Conservation (phyloP, 2,329 filamentous ascomycete genomes). For the Pseudogymnoascus sp. region DNA sequence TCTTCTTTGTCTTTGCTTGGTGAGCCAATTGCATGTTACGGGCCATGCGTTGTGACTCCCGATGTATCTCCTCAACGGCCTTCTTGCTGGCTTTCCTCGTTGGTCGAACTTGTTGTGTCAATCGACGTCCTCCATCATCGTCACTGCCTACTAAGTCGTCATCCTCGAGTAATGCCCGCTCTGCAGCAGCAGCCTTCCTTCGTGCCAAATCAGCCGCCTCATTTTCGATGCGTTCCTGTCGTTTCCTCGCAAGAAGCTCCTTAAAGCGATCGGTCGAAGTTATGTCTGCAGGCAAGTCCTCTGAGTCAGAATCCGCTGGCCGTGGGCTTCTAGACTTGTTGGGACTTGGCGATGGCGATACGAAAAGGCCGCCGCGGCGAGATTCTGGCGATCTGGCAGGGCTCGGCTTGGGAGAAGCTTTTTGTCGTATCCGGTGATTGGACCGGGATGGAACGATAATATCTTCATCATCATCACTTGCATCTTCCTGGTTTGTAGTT, state of each 20-base stretch:
- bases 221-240: conserved; percentile 58
- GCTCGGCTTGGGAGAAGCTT: conserved; percentile 39
- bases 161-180: conserved; percentile 43
- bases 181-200: conserved; percentile 31
- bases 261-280: conserved; percentile 45
- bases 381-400: conserved; percentile 15
- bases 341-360: conserved; percentile 10
- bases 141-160: conserved; percentile 52
- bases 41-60: conserved; percentile 85
- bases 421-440: conserved; percentile 29
- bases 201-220: conserved; percentile 49
- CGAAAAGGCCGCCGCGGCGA: conserved; percentile 3
- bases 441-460: conserved; percentile 36
- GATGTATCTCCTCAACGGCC: conserved; percentile 87
- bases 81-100: conserved; percentile 87
- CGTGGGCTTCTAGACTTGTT: conserved; percentile 10
- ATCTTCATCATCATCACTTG: conserved; percentile 34
- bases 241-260: conserved; percentile 65
- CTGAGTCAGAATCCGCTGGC: conserved; percentile 16
- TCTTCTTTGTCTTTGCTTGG: conserved; percentile 84
- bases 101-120: conserved; percentile 63
- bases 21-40: conserved; percentile 87
- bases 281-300: conserved; percentile 18
- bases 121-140: conserved; percentile 52
- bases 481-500: conserved; percentile 7